phyloP scores from a whole-genome alignment of 495 filamentous ascomycete genomes.

The Stereocaulon alpinum region DNA sequence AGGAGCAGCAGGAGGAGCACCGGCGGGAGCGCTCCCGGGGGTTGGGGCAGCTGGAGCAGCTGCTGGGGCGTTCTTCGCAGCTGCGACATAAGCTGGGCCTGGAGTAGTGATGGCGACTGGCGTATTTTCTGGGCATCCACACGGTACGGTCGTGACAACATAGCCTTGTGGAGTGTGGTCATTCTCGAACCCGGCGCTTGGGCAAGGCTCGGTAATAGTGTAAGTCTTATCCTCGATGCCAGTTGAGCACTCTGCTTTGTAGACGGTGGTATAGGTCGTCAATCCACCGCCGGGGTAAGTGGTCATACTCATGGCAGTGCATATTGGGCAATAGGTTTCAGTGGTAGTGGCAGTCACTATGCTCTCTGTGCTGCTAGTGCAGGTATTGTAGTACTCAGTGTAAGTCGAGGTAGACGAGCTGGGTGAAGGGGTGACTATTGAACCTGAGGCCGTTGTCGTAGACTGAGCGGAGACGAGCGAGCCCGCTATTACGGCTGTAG shows the following conservation, averaged over 20 bases:
- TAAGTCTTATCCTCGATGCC: slow-evolving; percentile 18
- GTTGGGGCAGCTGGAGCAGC: slow-evolving; percentile 8
- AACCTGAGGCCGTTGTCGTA: background rate
- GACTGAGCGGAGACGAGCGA: background rate
- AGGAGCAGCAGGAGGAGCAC: background rate
- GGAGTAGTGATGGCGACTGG: slow-evolving; percentile 18
- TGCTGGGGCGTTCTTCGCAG: slow-evolving; percentile 1
- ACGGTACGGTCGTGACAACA: slow-evolving; percentile 20
- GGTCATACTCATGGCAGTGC: slow-evolving; percentile 11
- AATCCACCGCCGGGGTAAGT: slow-evolving; percentile 8
- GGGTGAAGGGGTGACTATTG: background rate
- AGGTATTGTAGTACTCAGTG: slow-evolving; percentile 13
- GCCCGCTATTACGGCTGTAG: background rate
- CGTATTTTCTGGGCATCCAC: slow-evolving; percentile 16
- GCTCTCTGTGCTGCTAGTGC: slow-evolving; percentile 3
- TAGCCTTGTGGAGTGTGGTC: slow-evolving; percentile 21
- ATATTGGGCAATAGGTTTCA: slow-evolving; percentile 12
- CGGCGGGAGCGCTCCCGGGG: background rate
- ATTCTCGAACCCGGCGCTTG: slow-evolving; percentile 14
- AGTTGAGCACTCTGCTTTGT: slow-evolving; percentile 14
- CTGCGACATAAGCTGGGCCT: slow-evolving; percentile 8
- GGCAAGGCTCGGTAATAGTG: slow-evolving; percentile 23
- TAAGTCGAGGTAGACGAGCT: slow-evolving; percentile 1
- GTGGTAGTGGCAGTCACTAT: slow-evolving; percentile 12
- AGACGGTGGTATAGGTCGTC: slow-evolving; percentile 19